These are phyloP conservation scores for Fraxinus cuspidata DNA, from an alignment of 257 asterid species.

Conservation along the genomic window DNA sequence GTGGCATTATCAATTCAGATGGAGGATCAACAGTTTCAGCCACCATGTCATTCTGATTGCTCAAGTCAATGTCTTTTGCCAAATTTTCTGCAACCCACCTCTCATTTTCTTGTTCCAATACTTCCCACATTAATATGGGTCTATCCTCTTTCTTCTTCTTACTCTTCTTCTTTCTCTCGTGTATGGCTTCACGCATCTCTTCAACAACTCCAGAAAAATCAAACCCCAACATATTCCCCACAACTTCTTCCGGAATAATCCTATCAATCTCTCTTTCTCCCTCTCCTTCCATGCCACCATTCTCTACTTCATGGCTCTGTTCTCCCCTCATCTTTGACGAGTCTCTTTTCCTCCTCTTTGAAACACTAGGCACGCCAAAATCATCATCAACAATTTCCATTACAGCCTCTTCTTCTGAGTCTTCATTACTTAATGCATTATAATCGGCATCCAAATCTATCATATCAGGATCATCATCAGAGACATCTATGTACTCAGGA, in stretches of 20 bases:
- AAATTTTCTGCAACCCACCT: conserved; percentile 69
- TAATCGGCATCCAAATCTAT: background rate
- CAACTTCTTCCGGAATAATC: conserved; percentile 14
- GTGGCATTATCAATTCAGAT: conserved; percentile 67
- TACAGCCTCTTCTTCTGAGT: conserved; percentile 6
- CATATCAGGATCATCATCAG: background rate
- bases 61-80: conserved; percentile 45
- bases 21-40: conserved; percentile 71
- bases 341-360: conserved; percentile 41
- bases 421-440: background rate
- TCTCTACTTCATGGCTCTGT: conserved; percentile 14
- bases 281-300: conserved; percentile 28
- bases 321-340: conserved; percentile 23
- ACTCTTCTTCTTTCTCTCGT: conserved; percentile 43
- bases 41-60: conserved; percentile 55
- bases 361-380: conserved; percentile 7
- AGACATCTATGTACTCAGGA: background rate
- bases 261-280: conserved; percentile 4
- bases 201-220: conserved; percentile 9
- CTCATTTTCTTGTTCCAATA: conserved; percentile 64
- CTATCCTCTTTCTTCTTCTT: conserved; percentile 39
- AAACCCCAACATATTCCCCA: background rate
- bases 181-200: conserved; percentile 16
- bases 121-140: conserved; percentile 75
- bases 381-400: conserved; percentile 30